A percentile compares a stretch with the other conserved stretches of the same genome.
Conservation (phyloP, 75 land plant genomes). For the Chamaecyparis obtusa region DNA sequence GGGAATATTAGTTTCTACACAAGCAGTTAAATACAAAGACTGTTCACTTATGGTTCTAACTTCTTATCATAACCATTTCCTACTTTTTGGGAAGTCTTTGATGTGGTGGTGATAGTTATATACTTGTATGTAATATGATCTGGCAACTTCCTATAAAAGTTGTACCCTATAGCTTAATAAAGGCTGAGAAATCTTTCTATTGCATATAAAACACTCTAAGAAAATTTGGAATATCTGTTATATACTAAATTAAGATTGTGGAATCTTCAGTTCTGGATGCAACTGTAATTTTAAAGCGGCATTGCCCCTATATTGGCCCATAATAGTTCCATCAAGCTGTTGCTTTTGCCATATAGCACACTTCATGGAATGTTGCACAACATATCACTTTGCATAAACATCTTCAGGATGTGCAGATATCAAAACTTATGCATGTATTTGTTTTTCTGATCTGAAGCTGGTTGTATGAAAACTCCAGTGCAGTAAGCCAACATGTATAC, state of each 20-base stretch:
- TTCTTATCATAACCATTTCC: background rate
- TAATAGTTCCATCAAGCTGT: no score
- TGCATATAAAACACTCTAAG: background rate
- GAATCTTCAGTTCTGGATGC: background rate
- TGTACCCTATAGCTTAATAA: background rate
- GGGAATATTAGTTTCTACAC: background rate
- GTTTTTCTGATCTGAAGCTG: background rate
- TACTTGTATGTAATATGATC: background rate
- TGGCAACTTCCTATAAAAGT: background rate
- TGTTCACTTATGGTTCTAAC: background rate
- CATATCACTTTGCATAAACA: background rate
- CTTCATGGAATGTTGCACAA: background rate
- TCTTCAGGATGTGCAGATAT: background rate
- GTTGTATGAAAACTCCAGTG: background rate
- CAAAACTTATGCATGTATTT: background rate
- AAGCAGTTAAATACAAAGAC: background rate
- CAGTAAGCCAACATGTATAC: background rate
- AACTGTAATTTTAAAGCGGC: background rate
- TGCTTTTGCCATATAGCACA: background rate
- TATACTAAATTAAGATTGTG: background rate
- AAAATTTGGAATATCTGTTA: background rate
- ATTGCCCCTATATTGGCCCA: no score
- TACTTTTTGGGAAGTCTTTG: background rate
- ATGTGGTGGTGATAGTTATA: background rate
- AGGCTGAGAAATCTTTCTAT: background rate